phyloP scores from a whole-genome alignment of 179 eudicot genomes.

The Amaranthus tricolor region DNA sequence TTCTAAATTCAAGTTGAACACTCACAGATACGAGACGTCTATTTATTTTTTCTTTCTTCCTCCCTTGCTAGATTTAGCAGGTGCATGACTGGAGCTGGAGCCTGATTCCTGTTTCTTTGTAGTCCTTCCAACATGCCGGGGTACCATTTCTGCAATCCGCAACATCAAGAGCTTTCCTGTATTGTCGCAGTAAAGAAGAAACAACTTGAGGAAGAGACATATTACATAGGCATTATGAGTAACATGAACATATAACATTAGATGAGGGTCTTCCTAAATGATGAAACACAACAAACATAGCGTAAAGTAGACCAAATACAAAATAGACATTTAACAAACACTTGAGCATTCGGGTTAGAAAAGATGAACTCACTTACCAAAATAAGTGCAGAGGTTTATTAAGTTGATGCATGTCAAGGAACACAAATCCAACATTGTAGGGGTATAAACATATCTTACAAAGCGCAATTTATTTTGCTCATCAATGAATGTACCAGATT shows the following conservation, averaged over 20 bases:
- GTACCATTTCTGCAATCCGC: constrained; percentile 76
- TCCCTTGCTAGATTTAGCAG: constrained; percentile 87
- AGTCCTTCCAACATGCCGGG: constrained; percentile 71
- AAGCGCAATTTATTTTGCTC: neutral
- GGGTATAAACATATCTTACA: neutral
- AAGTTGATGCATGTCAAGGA: no score
- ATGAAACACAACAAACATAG: no score
- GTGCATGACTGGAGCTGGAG: constrained; percentile 47
- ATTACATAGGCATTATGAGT: neutral
- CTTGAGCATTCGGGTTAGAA: no score
- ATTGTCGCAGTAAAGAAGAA: neutral
- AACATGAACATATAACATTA: neutral
- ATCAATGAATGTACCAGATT: neutral
- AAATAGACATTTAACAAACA: no score
- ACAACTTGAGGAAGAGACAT: neutral
- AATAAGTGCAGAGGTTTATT: no score
- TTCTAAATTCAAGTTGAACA: constrained; percentile 6
- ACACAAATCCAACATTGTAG: no score
- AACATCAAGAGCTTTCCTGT: constrained; percentile 79
- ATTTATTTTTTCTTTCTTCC: constrained; percentile 65
- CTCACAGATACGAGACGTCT: neutral
- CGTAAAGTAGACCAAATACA: no score
- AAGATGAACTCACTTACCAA: no score
- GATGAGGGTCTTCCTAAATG: no score
- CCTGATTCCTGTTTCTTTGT: constrained; percentile 70